Conservation (phyloP, 1,139 yeast species). For the Lodderomyces theae region DNA sequence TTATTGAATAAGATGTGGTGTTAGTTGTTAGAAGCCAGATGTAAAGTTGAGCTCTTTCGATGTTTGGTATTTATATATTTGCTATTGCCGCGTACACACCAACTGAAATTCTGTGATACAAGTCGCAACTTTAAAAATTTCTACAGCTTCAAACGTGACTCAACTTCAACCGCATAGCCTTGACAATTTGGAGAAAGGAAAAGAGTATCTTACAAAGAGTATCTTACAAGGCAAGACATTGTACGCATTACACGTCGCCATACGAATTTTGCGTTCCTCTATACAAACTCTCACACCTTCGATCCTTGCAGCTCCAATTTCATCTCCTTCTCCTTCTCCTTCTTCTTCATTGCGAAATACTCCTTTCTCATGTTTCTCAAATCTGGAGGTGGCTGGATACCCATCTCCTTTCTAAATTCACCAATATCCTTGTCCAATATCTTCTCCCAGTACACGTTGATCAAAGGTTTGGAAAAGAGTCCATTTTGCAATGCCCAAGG, state of each 20-base stretch:
- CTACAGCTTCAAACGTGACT: too few species aligned
- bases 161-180: not conserved
- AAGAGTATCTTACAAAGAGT: too few species aligned
- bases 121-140: conserved; percentile 1
- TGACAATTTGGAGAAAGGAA: too few species aligned
- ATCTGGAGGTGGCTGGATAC: conserved; percentile 74
- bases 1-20: not conserved
- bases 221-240: too few species aligned
- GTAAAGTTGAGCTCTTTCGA: too few species aligned
- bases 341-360: conserved; percentile 32
- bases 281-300: not conserved
- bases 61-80: not conserved
- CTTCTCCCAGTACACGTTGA: conserved; percentile 93
- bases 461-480: conserved; percentile 66
- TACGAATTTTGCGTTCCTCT: too few species aligned
- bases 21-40: too few species aligned
- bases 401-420: conserved; percentile 69
- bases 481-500: conserved; percentile 91
- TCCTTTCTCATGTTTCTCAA: conserved; percentile 60
- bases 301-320: not conserved
- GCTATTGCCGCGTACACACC: not conserved
- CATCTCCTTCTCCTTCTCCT: conserved; percentile 20
- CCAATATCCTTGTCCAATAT: conserved; percentile 68
- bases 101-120: not conserved
- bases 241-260: too few species aligned